Base-by-base conservation (phyloP, 2,329 filamentous ascomycete genomes). In the Nigrograna mackinnonii region DNA sequence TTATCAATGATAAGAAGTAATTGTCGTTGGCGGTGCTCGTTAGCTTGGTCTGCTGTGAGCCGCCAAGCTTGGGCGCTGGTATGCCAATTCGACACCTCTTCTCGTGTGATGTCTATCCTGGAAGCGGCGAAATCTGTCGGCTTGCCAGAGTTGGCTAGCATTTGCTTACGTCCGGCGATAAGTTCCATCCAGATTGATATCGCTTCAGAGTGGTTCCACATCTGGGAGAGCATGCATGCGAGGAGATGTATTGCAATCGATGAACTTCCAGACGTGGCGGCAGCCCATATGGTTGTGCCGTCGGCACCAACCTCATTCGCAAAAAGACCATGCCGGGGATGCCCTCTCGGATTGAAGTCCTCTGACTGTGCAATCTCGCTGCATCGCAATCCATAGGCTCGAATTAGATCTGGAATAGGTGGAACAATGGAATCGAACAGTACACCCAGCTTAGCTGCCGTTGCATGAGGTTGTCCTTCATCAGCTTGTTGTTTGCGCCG, bases 211-310 rank as follows among this genome's bases (percentile, higher is more conserved):
- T 24, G 30, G 2, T 24, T 41, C 49, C 56, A 71, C 1, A 66
- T 52, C 1, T 64, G 50, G 2, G 67, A 68, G 4, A 73, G 46
- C 48, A 71, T 64, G 41, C 67, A 71, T 2, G 60, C 65, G 1
- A 72, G 66, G 0, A 72, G 54, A 31, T 71, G 62, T 0, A 64
- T 43, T 1, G 49, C 46, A 0, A 71, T 47, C 2, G 66, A 60
- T 0, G 43, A 42, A 2, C 30, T 31, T 1, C 58, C 55, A 1
- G 68, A 70, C 0, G 67, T 72, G 5, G 67, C 68, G 1, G 64
- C 64, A 3, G 69, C 69, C 66, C 67, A 71, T 2, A 71, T 60
- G 2, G 50, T 54, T 0, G 68, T 67, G 2, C 50, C 65, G 41
- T 71, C 67, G 0, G 47, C 24, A 1, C 67, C 66, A 4, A 48